These are phyloP conservation scores for Niveomyces coronatus DNA, from an alignment of 2,329 filamentous ascomycete species.

Conservation along the genomic window DNA sequence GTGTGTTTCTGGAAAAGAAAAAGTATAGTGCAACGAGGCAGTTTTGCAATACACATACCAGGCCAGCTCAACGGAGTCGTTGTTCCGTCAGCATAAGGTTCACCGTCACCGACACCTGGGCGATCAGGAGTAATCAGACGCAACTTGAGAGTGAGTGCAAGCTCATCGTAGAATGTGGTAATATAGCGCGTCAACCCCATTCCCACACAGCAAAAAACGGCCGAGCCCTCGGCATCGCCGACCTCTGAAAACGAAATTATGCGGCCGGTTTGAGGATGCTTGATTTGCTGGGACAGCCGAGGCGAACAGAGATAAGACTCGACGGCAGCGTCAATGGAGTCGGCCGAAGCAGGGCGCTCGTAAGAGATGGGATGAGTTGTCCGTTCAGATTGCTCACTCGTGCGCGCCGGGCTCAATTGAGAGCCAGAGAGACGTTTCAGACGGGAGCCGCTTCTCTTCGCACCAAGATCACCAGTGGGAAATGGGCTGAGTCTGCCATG, in stretches of 20 bases:
- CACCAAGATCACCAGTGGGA: constrained; percentile 23
- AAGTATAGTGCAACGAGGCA: no score
- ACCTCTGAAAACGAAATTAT: constrained; percentile 95
- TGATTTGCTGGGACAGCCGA: constrained; percentile 77
- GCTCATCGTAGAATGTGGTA: constrained; percentile 93
- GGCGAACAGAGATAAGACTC: constrained; percentile 75
- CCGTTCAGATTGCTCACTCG: constrained; percentile 19
- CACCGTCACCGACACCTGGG: constrained; percentile 87
- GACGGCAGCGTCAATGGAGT: constrained; percentile 84
- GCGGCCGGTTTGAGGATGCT: constrained; percentile 74
- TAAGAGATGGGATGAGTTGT: constrained; percentile 39
- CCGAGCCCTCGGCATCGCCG: constrained; percentile 81
- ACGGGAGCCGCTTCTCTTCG: constrained; percentile 47
- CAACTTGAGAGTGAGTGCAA: constrained; percentile 78
- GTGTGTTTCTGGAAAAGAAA: not conserved
- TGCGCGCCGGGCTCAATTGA: constrained; percentile 31
- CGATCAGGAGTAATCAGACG: constrained; percentile 89
- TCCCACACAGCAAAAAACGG: constrained; percentile 91
- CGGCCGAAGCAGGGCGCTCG: constrained; percentile 66
- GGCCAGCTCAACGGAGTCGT: constrained; percentile 90
- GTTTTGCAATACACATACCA: constrained; percentile 47
- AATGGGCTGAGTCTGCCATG: constrained; percentile 38
- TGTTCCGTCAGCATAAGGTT: constrained; percentile 69
- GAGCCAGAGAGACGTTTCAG: constrained; percentile 46
- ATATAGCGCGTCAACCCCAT: constrained; percentile 97